Percentiles rank a stretch among this genome's conserved stretches.
Conservation (phyloP, 2,329 filamentous ascomycete species). For the Talaromyces rugulosus region DNA sequence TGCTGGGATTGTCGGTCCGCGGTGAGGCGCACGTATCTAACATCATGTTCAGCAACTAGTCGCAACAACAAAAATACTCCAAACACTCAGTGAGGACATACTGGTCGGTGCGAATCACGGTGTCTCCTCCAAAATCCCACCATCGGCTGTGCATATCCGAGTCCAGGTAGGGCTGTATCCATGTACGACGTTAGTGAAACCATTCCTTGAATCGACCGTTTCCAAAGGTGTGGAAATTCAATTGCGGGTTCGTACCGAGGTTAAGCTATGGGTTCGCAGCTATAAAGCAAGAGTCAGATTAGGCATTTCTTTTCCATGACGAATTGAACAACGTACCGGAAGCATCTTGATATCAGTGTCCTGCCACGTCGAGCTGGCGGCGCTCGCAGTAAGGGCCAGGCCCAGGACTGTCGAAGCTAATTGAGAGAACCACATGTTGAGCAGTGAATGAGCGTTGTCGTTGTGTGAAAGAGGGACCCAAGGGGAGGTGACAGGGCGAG, state of each 20-base stretch:
- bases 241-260: conserved; percentile 59
- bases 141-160: conserved; percentile 97
- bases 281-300: conserved; percentile 32
- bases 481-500: neutral
- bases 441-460: neutral
- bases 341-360: conserved; percentile 60
- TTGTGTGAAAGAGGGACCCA: too few relatives aligned
- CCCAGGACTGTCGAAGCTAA: conserved; percentile 25
- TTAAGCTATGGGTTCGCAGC: conserved; percentile 82
- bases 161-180: conserved; percentile 81
- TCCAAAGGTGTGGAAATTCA: neutral
- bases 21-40: conserved; percentile 88
- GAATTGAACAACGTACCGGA: conserved; percentile 48
- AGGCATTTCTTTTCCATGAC: neutral
- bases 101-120: conserved; percentile 70
- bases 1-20: conserved; percentile 85
- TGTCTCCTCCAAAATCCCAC: conserved; percentile 98
- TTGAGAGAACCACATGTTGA: conserved; percentile 11
- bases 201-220: neutral
- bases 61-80: conserved; percentile 2
- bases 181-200: conserved; percentile 12
- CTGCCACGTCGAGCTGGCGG: conserved; percentile 26
- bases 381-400: conserved; percentile 18
- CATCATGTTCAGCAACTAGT: neutral
- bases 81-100: conserved; percentile 20